A percentile compares a stretch with the other conserved stretches of the same genome.
phyloP scores from a whole-genome alignment of 2,329 filamentous ascomycete genomes.

The Diaporthe sp. region DNA sequence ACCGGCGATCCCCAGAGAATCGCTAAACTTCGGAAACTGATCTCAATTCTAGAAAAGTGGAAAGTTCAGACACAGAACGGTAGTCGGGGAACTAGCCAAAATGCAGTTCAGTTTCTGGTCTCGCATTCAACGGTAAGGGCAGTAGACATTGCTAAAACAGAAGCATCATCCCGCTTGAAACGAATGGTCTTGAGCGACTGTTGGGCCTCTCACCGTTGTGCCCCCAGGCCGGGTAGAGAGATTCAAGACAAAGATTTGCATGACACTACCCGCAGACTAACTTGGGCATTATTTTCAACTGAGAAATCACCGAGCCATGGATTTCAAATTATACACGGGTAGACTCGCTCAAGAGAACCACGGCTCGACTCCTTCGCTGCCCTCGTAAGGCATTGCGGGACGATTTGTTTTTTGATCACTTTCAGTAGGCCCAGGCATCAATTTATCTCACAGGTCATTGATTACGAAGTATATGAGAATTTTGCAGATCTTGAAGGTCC shows the following conservation, averaged over 20 bases:
- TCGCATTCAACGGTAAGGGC: too few relatives aligned
- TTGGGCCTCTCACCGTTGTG: not conserved
- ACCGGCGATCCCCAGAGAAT: not conserved
- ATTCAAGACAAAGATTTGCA: not conserved
- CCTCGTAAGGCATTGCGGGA: not conserved
- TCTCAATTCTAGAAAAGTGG: not conserved
- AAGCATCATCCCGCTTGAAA: not conserved
- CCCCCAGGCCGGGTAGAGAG: not conserved
- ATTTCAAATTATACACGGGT: not conserved
- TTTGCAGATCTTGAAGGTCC: too few relatives aligned
- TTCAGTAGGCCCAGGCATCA: accelerated
- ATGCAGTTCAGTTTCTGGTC: not conserved
- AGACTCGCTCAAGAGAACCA: not conserved
- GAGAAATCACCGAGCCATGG: not conserved
- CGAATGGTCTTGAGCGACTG: not conserved
- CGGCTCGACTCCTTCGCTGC: not conserved
- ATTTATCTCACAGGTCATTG: not conserved
- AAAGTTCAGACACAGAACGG: too few relatives aligned
- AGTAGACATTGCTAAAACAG: too few relatives aligned
- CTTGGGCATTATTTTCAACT: not conserved
- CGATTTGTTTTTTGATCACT: not conserved
- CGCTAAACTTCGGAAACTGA: not conserved
- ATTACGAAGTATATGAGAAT: too few relatives aligned
- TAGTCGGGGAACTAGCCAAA: too few relatives aligned
- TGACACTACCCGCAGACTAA: not conserved